Base-by-base conservation (phyloP, 2,329 filamentous ascomycete genomes). In the Neoascochyta sp. region DNA sequence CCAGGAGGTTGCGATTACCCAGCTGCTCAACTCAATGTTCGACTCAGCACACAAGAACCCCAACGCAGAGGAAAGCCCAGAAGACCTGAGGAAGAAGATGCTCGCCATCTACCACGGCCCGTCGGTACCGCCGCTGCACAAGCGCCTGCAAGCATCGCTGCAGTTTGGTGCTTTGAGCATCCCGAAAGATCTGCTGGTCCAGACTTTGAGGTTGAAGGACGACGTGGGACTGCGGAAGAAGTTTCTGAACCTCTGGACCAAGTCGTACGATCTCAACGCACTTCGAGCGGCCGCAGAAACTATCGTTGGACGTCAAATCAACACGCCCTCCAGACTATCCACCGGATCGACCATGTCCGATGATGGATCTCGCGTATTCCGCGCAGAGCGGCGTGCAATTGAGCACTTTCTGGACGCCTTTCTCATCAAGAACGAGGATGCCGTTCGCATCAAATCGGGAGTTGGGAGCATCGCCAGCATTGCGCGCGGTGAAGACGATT, bases 1-100 rank as follows among this genome's bases (percentile, higher is more conserved):
- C 38, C 77, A 81, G 47, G 78, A 81, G 48, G 62, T 74, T 13
- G 71, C 75, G 20, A 70, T 81, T 24, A 75, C 75, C 0, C 76
- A 80, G 47, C 62, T 81, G 5, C 54, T 76, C 25, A 82, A 81
- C 51, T 63, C 64, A 9, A 58, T 80, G 26, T 76, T 79, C 43
- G 56, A 68, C 19, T 52, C 64, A 4, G 55, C 62, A 0, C 42
- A 26, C 22, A 46, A 39, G 20, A 41, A 50, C 29, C 40, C 45
- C 3, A 53, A 55, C 18, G 40, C 37, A 5, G 54, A 62, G 10
- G 56, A 47, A 45, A 50, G 39, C 17, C 41, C 50, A 3, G 50
- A 54, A 16, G 49, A 57, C 16, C 45, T 77, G 21, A 62, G 74
- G 32, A 63, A 67, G 34, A 65, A 65, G 23, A 55, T 81, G 28